These are phyloP conservation scores for Neurospora terricola DNA, from an alignment of 495 filamentous ascomycete species.

Conservation along the genomic window DNA sequence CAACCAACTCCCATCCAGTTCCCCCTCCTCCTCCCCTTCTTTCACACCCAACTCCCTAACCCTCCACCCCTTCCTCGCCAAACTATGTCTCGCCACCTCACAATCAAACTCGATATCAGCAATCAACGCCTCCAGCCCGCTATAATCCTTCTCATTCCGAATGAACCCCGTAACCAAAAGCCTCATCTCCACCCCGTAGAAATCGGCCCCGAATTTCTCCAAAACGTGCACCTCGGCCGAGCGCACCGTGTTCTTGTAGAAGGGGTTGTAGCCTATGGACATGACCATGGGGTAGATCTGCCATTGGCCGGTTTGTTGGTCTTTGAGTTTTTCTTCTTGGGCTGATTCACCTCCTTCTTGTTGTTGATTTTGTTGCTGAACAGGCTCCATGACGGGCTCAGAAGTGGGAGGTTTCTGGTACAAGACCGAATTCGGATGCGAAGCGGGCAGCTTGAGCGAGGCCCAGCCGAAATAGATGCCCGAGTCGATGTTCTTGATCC, in stretches of 20 bases:
- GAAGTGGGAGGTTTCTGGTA: slow-evolving; percentile 8
- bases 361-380: neutral
- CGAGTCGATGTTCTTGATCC: slow-evolving; percentile 56
- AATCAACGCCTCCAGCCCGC: slow-evolving; percentile 68
- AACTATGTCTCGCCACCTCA: slow-evolving; percentile 65
- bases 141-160: slow-evolving; percentile 81
- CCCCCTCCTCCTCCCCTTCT: slow-evolving; percentile 19
- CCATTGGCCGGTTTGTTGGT: neutral
- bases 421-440: slow-evolving; percentile 26
- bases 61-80: slow-evolving; percentile 58
- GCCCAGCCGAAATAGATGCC: slow-evolving; percentile 94
- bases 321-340: neutral
- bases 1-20: slow-evolving; percentile 31
- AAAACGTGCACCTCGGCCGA: slow-evolving; percentile 90
- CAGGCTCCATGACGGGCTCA: neutral
- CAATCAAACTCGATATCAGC: slow-evolving; percentile 84
- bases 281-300: slow-evolving; percentile 76
- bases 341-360: neutral
- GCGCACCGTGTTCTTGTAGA: slow-evolving; percentile 77
- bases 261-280: slow-evolving; percentile 92
- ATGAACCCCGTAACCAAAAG: slow-evolving; percentile 79
- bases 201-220: slow-evolving; percentile 61
- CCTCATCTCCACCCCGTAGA: slow-evolving; percentile 73
- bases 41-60: slow-evolving; percentile 12
- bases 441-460: slow-evolving; percentile 43